phyloP scores from a whole-genome alignment of 345 rosid genomes.

The Moricandia arvensis region DNA sequence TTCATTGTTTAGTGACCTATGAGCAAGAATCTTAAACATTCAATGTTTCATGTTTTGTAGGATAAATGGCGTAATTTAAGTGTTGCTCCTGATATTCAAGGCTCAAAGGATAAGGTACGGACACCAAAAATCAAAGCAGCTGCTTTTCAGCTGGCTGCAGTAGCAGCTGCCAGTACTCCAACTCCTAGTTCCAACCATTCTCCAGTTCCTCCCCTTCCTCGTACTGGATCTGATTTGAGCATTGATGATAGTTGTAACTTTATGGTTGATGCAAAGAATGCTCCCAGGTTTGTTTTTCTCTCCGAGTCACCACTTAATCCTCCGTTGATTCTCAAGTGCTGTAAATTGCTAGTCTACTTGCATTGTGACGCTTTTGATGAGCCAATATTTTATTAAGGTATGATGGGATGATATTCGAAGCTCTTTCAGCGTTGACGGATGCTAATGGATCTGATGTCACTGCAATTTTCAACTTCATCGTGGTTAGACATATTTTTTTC shows the following conservation, averaged over 20 bases:
- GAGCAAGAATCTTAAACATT: constrained; percentile 14
- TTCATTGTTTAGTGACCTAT: not conserved
- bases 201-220: constrained; percentile 23
- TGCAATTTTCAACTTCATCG: too few species aligned
- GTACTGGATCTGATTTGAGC: constrained; percentile 32
- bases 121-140: too few species aligned
- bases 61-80: too few species aligned
- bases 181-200: constrained; percentile 7
- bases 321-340: not conserved
- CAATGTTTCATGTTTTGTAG: too few species aligned
- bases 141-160: too few species aligned
- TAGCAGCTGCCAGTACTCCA: constrained; percentile 15
- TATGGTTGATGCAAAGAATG: constrained; percentile 35
- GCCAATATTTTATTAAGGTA: not conserved
- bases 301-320: constrained; percentile 31
- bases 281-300: too few species aligned
- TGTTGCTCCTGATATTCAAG: too few species aligned
- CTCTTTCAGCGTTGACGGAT: too few species aligned
- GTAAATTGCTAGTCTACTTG: constrained; percentile 16
- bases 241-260: constrained; percentile 25
- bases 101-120: too few species aligned
- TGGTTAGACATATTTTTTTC: too few species aligned
- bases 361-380: constrained; percentile 12
- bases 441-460: too few species aligned
- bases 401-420: too few species aligned